These are phyloP conservation scores for Paecilomyces dactylethromorphus DNA, from an alignment of 2,329 filamentous ascomycete species.

Conservation along the genomic window DNA sequence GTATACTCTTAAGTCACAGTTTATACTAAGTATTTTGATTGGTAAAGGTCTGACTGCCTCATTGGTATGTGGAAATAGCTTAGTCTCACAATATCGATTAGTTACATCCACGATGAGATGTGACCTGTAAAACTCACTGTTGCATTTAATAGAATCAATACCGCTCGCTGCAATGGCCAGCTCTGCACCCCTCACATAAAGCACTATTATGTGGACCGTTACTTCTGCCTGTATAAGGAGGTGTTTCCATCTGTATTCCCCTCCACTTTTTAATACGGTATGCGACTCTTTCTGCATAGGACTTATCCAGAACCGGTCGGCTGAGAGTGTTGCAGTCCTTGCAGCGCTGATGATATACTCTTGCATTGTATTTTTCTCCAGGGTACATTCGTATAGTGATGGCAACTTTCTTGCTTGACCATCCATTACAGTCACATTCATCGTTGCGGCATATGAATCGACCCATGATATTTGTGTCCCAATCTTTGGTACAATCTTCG, in stretches of 20 bases:
- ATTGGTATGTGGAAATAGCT: too few species aligned
- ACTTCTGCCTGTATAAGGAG: slow-evolving; percentile 6
- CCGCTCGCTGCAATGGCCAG: slow-evolving; percentile 16
- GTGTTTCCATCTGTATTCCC: slow-evolving; percentile 22
- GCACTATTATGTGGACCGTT: slow-evolving; percentile 19
- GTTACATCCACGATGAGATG: too few species aligned
- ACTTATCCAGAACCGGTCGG: slow-evolving; percentile 27
- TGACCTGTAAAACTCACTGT: too few species aligned
- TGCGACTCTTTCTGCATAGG: slow-evolving; percentile 36
- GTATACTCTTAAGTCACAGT: too few species aligned
- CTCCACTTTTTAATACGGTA: slow-evolving; percentile 39
- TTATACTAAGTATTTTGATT: too few species aligned
- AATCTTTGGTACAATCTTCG: slow-evolving; percentile 14
- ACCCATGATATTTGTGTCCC: slow-evolving; percentile 39
- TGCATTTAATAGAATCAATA: too few species aligned
- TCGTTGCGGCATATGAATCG: slow-evolving; percentile 32
- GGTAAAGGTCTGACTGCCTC: too few species aligned
- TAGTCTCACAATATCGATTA: too few species aligned
- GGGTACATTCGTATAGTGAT: slow-evolving; percentile 38
- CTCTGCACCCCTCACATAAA: slow-evolving; percentile 28
- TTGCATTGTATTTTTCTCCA: slow-evolving; percentile 34
- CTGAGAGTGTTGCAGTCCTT: slow-evolving; percentile 28
- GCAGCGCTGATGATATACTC: slow-evolving; percentile 40
- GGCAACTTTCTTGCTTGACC: slow-evolving; percentile 36
- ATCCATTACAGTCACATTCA: slow-evolving; percentile 23